A percentile compares a stretch with the other conserved stretches of the same genome.
Conservation (phyloP, 2,329 filamentous ascomycete genomes). For the Arthrobotrys sphaeroides region DNA sequence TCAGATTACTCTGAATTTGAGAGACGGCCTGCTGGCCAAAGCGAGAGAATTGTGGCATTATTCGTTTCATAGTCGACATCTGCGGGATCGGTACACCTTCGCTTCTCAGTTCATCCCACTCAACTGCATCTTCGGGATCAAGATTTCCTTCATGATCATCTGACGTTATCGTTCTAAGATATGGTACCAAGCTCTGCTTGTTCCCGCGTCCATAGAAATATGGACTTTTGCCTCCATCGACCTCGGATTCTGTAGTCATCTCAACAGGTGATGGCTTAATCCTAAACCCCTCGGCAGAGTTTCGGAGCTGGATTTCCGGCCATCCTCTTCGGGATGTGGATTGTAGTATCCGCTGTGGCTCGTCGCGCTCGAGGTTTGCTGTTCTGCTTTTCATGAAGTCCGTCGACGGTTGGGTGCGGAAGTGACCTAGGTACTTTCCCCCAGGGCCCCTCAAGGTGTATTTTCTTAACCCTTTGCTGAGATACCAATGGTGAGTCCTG, state of each 20-base stretch:
- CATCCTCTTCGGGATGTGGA: not conserved
- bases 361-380: not conserved
- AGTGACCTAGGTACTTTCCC: not conserved
- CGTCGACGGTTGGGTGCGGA: not conserved
- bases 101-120: not conserved
- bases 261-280: not conserved
- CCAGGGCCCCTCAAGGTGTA: not conserved
- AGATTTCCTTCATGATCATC: slow-evolving; percentile 12
- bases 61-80: not conserved
- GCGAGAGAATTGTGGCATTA: not conserved
- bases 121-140: not conserved
- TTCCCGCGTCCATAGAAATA: not conserved
- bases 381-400: not conserved
- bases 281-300: not conserved
- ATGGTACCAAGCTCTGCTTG: not conserved
- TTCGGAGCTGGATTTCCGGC: not conserved
- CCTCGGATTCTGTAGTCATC: not conserved
- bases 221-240: not conserved
- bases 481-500: slow-evolving; percentile 1
- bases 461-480: not conserved
- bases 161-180: not conserved
- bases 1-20: no score
- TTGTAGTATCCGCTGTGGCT: not conserved
- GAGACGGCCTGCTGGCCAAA: not conserved
- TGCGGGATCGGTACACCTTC: not conserved